phyloP scores from a whole-genome alignment of 1,284 basidiomycete species.

The Rhodotorula glutinis region DNA sequence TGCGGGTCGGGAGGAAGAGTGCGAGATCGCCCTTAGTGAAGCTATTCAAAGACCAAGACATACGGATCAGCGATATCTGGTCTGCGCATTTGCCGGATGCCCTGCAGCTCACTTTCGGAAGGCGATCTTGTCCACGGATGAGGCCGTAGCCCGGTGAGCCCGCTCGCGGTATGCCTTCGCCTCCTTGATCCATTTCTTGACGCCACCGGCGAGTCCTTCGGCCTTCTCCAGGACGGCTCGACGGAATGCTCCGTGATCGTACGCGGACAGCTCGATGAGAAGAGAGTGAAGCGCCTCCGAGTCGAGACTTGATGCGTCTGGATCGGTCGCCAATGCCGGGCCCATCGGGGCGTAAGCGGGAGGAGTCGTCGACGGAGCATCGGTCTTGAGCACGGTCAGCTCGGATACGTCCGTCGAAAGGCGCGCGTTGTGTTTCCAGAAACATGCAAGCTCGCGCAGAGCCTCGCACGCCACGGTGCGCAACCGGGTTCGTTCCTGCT shows the following conservation, averaged over 20 bases:
- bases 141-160: slow-evolving; percentile 55
- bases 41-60: slow-evolving; percentile 29
- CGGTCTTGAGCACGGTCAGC: too few relatives aligned
- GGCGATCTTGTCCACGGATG: slow-evolving; percentile 71
- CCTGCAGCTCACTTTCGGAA: slow-evolving; percentile 62
- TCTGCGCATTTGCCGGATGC: background rate
- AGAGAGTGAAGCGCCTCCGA: slow-evolving; percentile 66
- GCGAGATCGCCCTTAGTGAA: slow-evolving; percentile 91
- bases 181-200: slow-evolving; percentile 93
- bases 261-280: slow-evolving; percentile 64
- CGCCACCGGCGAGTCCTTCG: slow-evolving; percentile 59
- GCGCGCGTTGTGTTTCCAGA: too few relatives aligned
- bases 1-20: slow-evolving; percentile 90
- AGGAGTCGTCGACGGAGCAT: background rate
- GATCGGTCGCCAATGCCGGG: background rate
- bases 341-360: slow-evolving; percentile 46
- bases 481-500: too few relatives aligned
- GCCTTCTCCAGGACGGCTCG: slow-evolving; percentile 74
- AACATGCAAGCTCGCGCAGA: too few relatives aligned
- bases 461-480: too few relatives aligned
- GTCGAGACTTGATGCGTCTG: slow-evolving; percentile 45
- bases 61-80: background rate
- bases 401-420: too few relatives aligned
- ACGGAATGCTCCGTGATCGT: slow-evolving; percentile 71
- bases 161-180: slow-evolving; percentile 90